Evolutionary conservation across 768 basidiomycete species (phyloP).

Genomic region (Trametes coccinea): DNA sequence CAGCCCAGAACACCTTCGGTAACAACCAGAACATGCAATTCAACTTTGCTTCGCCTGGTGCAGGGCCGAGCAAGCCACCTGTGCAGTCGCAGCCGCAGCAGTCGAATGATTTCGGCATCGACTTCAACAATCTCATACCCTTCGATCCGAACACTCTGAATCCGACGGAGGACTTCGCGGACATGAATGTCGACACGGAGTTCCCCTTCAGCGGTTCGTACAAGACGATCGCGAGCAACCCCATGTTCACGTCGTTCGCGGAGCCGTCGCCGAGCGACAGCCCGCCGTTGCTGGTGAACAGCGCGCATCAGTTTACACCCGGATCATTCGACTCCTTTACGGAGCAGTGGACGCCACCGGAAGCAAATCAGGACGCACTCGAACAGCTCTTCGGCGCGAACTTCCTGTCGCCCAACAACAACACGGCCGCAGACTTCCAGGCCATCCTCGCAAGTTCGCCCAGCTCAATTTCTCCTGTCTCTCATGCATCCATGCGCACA

Average conservation of each 20-base stretch:
- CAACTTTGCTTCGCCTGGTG: conserved; percentile 32
- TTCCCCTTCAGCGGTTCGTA: conserved; percentile 60
- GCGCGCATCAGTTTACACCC: conserved; percentile 13
- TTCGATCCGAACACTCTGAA: conserved; percentile 72
- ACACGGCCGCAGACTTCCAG: conserved; percentile 36
- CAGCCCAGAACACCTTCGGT: conserved; percentile 19
- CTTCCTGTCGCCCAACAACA: conserved; percentile 31
- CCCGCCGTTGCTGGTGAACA: conserved; percentile 19
- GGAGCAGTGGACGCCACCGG: conserved; percentile 31
- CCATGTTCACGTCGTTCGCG: conserved; percentile 82
- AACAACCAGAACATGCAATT: conserved; percentile 16
- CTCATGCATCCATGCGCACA: conserved; percentile 42
- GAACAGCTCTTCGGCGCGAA: conserved; percentile 50
- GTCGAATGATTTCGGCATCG: conserved; percentile 15
- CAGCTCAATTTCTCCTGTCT: conserved; percentile 52
- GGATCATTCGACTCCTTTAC: conserved; percentile 24
- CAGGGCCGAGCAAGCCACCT: conserved; percentile 26
- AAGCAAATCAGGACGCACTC: conserved; percentile 35
- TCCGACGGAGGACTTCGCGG: conserved; percentile 58
- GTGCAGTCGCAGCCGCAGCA: conserved; percentile 19
- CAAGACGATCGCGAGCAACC: conserved; percentile 82
- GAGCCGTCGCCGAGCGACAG: conserved; percentile 36
- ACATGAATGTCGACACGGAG: conserved; percentile 51
- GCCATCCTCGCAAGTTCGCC: conserved; percentile 37
- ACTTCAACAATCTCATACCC: conserved; percentile 63